Evolutionary conservation across 164 flowering plant species (phyloP), one percentile per base, ranked within the genome.

Genomic region (Berberis thunbergii): DNA sequence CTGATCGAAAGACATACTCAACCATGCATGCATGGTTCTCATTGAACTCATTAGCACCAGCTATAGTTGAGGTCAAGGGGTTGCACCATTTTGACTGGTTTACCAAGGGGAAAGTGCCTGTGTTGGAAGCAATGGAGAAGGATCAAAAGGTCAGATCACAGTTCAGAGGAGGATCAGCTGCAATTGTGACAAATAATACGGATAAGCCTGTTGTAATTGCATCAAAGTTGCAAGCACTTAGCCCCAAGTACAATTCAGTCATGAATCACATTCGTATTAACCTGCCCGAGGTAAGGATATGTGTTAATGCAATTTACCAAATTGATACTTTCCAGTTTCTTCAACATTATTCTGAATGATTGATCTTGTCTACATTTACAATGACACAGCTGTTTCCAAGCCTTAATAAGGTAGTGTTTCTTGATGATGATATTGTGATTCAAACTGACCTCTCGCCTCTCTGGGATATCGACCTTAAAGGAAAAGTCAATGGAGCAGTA

Each of bases 21-120:
- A 84, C 90, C 2, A 95, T 95, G 99, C 97, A 95, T 49, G 96
- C 97, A 1, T 95, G 99, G 99, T 95, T 95, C 67, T 87, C 99
- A 0, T 62, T 95, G 67, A 93, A 91, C 76, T 75, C 94, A 6
- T 68, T 89, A 43, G 50, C 78, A 1, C 96, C 97, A 2, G 97
- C 97, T 0, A 67, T 91, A 49, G 72, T 95, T 56, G 97, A 95
- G 77, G 97, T 95, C 8, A 95, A 88, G 76, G 96, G 80, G 26
- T 67, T 95, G 80, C 93, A 95, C 74, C 99, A 95, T 62, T 95
- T 95, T 65, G 99, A 95, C 50, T 95, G 99, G 99, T 78, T 95
- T 57, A 68, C 89, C 0, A 89, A 85, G 66, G 99, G 97, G 53
- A 87, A 81, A 59, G 94, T 95, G 39, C 97, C 99, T 0, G 99